Evolutionary conservation across 2,329 filamentous ascomycete species (phyloP), one percentile per base, ranked within the genome.

Genomic region (Phoma sp.): DNA sequence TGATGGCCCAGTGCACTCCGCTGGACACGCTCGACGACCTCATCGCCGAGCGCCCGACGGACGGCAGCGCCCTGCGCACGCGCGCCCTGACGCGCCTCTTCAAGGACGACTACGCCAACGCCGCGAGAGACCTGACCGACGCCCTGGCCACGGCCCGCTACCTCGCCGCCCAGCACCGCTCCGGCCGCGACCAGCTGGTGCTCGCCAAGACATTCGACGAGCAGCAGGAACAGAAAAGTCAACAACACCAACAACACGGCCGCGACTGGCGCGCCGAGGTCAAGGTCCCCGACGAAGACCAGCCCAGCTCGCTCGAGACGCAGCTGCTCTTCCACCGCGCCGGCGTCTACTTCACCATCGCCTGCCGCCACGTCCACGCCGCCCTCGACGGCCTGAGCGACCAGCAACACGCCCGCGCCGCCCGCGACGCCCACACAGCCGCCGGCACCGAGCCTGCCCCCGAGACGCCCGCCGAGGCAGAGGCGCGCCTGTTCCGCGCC

Each of bases 251-350:
- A 57, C 70, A 72, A 55, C 56, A 76, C 62, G 69, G 74, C 51
- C 78, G 62, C 67, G 79, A 76, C 67, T 81, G 81, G 78, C 77
- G 77, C 61, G 77, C 80, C 32, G 80, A 84, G 32, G 72, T 78
- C 43, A 82, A 81, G 57, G 68, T 85, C 33, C 79, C 82, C 44
- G 85, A 87, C 48, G 82, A 84, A 63, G 82, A 90, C 58, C 90
- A 93, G 61, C 91, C 91, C 13, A 88, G 82, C 64, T 91, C 90
- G 70, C 78, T 93, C 60, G 88, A 91, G 70, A 81, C 84, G 43
- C 91, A 95, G 68, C 74, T 95, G 4, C 75, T 91, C 4, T 94
- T 95, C 71, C 88, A 93, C 63, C 84, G 91, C 40, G 91, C 86
- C 1, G 84, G 85, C 5, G 86, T 87, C 5, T 90, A 93, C 71